Evolutionary conservation across 1,139 yeast species (phyloP).

Genomic region (Entelexis paramagnoliae): DNA sequence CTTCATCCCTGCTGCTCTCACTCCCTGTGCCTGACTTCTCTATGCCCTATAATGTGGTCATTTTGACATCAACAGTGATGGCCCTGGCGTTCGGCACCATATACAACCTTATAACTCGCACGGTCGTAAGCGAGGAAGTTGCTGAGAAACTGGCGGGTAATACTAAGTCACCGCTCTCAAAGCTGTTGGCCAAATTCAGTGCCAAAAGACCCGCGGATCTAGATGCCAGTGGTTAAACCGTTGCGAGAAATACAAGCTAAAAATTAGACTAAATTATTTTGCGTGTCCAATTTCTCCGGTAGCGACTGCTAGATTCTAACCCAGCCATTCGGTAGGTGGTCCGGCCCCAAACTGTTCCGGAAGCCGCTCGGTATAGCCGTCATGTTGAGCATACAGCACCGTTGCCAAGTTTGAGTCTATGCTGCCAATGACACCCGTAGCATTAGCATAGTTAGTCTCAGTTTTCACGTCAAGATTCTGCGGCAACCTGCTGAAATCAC

Average conservation of each 20-base stretch:
- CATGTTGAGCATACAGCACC: neutral
- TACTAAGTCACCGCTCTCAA: slow-evolving; percentile 21
- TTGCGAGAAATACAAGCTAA: too few relatives aligned
- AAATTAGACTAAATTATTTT: too few relatives aligned
- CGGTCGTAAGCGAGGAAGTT: slow-evolving; percentile 8
- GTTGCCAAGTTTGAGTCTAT: neutral
- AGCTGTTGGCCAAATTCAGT: slow-evolving; percentile 13
- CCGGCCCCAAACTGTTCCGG: neutral
- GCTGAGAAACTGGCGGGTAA: neutral
- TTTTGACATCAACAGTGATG: slow-evolving; percentile 86
- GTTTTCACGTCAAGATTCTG: neutral
- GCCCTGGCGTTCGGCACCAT: slow-evolving; percentile 83
- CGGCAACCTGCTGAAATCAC: neutral
- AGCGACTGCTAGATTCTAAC: too few relatives aligned
- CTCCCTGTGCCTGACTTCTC: slow-evolving; percentile 97
- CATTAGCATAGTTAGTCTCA: neutral
- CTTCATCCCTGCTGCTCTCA: slow-evolving; percentile 73
- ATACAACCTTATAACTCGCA: slow-evolving; percentile 49
- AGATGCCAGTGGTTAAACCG: too few relatives aligned
- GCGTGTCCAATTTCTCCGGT: neutral
- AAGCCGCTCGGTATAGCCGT: slow-evolving; percentile 3
- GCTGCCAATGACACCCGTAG: neutral
- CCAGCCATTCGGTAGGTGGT: neutral
- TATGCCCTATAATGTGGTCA: slow-evolving; percentile 97
- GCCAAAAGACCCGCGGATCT: too few relatives aligned